phyloP scores from a whole-genome alignment of 225 moss, liverwort and hornwort genomes.

The Polytrichum formosum region DNA sequence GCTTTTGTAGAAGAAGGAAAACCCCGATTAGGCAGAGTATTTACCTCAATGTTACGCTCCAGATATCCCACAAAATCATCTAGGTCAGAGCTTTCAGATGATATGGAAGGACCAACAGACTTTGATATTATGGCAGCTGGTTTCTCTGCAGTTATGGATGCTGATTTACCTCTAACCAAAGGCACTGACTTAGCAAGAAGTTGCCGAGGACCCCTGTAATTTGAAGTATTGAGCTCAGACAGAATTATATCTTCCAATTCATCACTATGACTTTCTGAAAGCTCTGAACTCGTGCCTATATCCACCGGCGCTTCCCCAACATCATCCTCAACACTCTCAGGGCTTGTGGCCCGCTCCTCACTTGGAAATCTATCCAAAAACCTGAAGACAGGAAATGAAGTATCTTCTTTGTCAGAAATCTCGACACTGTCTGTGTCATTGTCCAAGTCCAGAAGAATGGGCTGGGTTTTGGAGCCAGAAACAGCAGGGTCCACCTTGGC shows the following conservation, averaged over 20 bases:
- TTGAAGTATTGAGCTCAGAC: constrained; percentile 16
- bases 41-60: constrained; percentile 20
- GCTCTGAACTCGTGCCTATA: constrained; percentile 18
- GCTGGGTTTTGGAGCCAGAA: constrained; percentile 26
- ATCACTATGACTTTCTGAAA: constrained; percentile 22
- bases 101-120: constrained; percentile 4
- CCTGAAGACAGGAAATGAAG: not conserved
- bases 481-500: constrained; percentile 8
- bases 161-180: not conserved
- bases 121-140: constrained; percentile 2
- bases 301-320: constrained; percentile 12
- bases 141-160: constrained; percentile 9
- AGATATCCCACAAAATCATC: constrained; percentile 24
- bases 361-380: constrained; percentile 28
- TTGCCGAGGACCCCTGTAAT: constrained; percentile 8
- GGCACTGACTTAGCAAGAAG: constrained; percentile 18
- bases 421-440: constrained; percentile 12
- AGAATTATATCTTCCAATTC: constrained; percentile 26
- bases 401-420: constrained; percentile 8
- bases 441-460: constrained; percentile 21
- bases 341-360: constrained; percentile 19
- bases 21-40: constrained; percentile 22
- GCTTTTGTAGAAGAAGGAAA: constrained; percentile 7
- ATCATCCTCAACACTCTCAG: constrained; percentile 16
- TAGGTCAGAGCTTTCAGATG: constrained; percentile 28